Conservation (phyloP, 1,284 basidiomycete genomes). For the Fomitopsis schrenkii region DNA sequence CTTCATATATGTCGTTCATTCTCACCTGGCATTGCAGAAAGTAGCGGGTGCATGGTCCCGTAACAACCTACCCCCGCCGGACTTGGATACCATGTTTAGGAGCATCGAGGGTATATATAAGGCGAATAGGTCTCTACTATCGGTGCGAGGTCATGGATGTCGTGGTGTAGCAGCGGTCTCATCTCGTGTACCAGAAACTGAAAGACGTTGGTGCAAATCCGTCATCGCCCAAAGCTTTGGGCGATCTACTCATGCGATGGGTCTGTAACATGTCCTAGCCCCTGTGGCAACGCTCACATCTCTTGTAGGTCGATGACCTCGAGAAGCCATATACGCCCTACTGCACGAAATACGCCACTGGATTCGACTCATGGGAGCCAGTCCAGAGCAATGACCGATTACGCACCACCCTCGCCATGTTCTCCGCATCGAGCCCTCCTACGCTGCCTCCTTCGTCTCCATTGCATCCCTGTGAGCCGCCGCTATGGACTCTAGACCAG, state of each 20-base stretch:
- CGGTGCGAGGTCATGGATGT: constrained; percentile 42
- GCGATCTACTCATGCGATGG: constrained; percentile 97
- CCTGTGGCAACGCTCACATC: neutral
- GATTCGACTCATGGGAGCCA: constrained; percentile 83
- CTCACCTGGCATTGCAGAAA: constrained; percentile 52
- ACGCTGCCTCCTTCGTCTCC: constrained; percentile 39
- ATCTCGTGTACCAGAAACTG: constrained; percentile 60
- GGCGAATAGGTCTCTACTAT: constrained; percentile 79
- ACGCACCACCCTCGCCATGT: constrained; percentile 61
- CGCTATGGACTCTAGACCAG: constrained; percentile 81
- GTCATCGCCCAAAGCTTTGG: constrained; percentile 91
- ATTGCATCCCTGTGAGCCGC: constrained; percentile 34
- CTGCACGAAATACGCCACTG: constrained; percentile 65
- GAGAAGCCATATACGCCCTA: constrained; percentile 86
- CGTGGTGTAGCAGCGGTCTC: neutral
- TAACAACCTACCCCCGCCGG: constrained; percentile 88
- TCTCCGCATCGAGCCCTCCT: constrained; percentile 64
- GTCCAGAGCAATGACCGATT: constrained; percentile 77
- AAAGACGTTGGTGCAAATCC: constrained; percentile 94
- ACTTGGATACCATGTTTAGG: constrained; percentile 93
- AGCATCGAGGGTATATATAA: constrained; percentile 91
- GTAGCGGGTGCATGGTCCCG: constrained; percentile 97
- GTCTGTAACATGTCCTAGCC: constrained; percentile 41
- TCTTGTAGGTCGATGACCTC: constrained; percentile 79
- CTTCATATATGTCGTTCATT: constrained; percentile 7